phyloP scores from a whole-genome alignment of 2,329 filamentous ascomycete genomes.

The Cadophora sp. region DNA sequence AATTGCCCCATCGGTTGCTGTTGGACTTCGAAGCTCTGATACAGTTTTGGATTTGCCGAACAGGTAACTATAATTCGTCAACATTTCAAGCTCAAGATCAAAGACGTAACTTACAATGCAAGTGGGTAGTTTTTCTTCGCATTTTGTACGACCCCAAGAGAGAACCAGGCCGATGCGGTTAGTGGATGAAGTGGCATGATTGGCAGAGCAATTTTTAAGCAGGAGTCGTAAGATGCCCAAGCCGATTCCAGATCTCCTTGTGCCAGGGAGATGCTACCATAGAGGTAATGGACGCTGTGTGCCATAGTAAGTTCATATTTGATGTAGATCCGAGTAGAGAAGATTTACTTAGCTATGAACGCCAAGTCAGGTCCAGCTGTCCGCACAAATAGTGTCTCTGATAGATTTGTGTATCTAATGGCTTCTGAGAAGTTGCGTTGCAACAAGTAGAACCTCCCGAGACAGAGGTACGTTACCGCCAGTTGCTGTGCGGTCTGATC shows the following conservation, averaged over 20 bases:
- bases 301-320: too few relatives aligned
- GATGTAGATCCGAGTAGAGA: not conserved
- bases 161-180: constrained; percentile 31
- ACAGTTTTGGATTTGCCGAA: too few relatives aligned
- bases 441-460: constrained; percentile 23
- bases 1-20: too few relatives aligned
- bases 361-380: constrained; percentile 25
- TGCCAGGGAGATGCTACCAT: constrained; percentile 31
- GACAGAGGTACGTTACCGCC: constrained; percentile 32
- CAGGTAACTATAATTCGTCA: too few relatives aligned
- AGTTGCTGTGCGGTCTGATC: constrained; percentile 27
- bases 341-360: constrained; percentile 28
- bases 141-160: constrained; percentile 25
- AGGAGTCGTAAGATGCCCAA: constrained; percentile 18
- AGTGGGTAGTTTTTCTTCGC: constrained; percentile 16
- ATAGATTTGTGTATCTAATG: constrained; percentile 16
- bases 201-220: constrained; percentile 25
- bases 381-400: constrained; percentile 30
- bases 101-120: constrained; percentile 12
- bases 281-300: constrained; percentile 29
- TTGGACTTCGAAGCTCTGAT: too few relatives aligned
- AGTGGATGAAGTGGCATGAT: constrained; percentile 31
- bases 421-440: constrained; percentile 21
- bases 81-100: too few relatives aligned
- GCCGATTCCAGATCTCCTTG: constrained; percentile 20